Evolutionary conservation across 192 early-diverging fungal genomes (phyloP), one percentile per base, ranked within the genome.

Genomic region (Geranomyces variabilis): DNA sequence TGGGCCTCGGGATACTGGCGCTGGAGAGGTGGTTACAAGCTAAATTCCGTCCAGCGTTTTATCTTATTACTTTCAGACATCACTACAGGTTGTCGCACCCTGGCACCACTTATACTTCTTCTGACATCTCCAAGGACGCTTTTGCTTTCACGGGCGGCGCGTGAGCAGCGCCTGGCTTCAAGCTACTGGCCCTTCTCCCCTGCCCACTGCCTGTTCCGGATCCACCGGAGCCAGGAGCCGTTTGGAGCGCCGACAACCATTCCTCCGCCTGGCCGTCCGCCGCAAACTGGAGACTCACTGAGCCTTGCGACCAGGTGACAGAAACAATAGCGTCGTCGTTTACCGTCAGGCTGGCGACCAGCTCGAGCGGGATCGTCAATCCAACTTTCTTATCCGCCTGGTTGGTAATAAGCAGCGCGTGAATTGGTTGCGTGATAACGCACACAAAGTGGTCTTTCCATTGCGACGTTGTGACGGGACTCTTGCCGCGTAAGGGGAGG

Each of bases 261-360:
- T 70, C 69, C 19, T 29, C 31, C 13, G 58, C 69, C 2, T 61
- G 31, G 22, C 60, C 31, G 15, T 4, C 43, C 17, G 31, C 13
- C 55, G 10, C 57, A n/a, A 17, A 21, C 43, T 71, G 70, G 15
- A 64, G 12, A 9, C 28, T 24, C 0, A 71, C 10, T 30, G n/a
- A 22, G 6, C 70, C 70, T 26, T 64, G 36, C 24, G 70, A 24
- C 70, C 70, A 71, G 5, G 19, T 63, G 10, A 63, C 29, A 12
- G 24, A 29, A n/a, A 71, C 46, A 7, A 41, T 10, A 15, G 17
- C 21, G 41, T 71, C 70, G 2, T 64, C 58, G 6, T 62, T 53
- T 6, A 26, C 30, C 29, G 14, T 43, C 10, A 51, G 26, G 0
- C 19, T 41, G 36, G 36, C 33, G 12, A 71, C 36, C 29, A 22